Evolutionary conservation across 2,329 filamentous ascomycete species (phyloP), one percentile per base, ranked within the genome.

Genomic region (Fusarium sp.): DNA sequence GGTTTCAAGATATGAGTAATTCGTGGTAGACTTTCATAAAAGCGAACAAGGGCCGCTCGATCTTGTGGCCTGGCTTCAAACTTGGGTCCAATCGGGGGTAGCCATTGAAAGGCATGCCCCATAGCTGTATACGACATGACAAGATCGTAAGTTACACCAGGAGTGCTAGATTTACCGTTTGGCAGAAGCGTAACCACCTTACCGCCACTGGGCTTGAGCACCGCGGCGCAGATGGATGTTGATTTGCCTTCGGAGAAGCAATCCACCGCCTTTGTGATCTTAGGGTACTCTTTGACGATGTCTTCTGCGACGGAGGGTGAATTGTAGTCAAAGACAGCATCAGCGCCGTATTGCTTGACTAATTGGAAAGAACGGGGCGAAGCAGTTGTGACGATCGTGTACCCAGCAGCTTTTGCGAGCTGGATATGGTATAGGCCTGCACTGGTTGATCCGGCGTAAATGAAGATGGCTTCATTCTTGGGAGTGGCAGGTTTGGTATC

Each of bases 341-440:
- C 47, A 4, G 47, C 30, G 0, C 47, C 47, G 5, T 50, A 50
- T 8, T 23, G 16, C 0, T 33, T 50, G 1, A 50, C 47, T 2
- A 50, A 11, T 8, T 33, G 8, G 11, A 11, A 13, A 8, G 47
- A 50, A 0, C 47, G 47, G 0, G 30, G n/a, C 1, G 47, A 50
- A 0, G 47, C 30, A 5, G 47, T 50, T 0, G 47, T 33, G 16
- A 50, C 47, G 6, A 33, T n/a, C 0, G 30, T 23, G n/a, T 19
- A 33, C 0, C 47, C 47, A 5, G 30, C 30, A 19, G 47, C 30
- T 10, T 50, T 50, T 33, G 47, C 47, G 1, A 50, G 47, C 19
- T 50, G 30, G 30, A 50, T 50, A 15, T 33, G 2, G 3, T 50
- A 52, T 33, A 52, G 11, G 0, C 47, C 47, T 10, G n/a, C 47